These are phyloP conservation scores for Suillus lakei DNA, from an alignment of 768 basidiomycete genomes.

Conservation along the genomic window DNA sequence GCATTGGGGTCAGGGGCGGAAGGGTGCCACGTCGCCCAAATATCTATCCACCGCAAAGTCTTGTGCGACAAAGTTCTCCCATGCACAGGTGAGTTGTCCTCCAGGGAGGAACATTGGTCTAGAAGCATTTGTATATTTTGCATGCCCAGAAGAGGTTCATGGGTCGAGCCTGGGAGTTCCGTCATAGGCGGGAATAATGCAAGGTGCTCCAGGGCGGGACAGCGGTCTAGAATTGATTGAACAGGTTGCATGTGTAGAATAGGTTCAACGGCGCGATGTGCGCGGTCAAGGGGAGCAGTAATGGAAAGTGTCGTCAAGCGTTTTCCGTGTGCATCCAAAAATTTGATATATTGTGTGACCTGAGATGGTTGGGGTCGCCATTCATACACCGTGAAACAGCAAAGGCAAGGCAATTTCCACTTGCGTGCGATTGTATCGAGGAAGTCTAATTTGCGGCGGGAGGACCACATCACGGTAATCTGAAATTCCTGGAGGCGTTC, in stretches of 20 bases:
- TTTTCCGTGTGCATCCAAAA: slow-evolving; percentile 3
- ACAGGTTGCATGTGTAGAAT: background rate
- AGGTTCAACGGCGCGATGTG: background rate
- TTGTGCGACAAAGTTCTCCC: background rate
- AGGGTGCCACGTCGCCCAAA: slow-evolving; percentile 7
- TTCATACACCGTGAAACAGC: slow-evolving; percentile 2
- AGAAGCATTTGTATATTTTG: background rate
- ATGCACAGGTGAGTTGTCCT: background rate
- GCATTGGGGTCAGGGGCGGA: background rate
- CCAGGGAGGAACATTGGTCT: background rate
- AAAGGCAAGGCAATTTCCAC: background rate
- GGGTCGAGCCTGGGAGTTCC: background rate
- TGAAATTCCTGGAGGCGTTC: slow-evolving; percentile 4
- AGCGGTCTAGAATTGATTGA: slow-evolving; percentile 5
- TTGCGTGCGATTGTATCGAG: background rate
- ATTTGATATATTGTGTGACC: background rate
- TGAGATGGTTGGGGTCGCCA: no score
- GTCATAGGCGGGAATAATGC: background rate
- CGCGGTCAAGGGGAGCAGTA: background rate
- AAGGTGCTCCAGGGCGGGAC: slow-evolving; percentile 10
- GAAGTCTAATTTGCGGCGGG: background rate
- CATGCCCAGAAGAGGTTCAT: background rate
- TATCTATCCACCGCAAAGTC: slow-evolving; percentile 5
- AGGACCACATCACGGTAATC: background rate
- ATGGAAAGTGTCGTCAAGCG: slow-evolving; percentile 3